These are phyloP conservation scores for Smithsoniella earleae DNA, from an alignment of 163 green algal species.

Conservation along the genomic window DNA sequence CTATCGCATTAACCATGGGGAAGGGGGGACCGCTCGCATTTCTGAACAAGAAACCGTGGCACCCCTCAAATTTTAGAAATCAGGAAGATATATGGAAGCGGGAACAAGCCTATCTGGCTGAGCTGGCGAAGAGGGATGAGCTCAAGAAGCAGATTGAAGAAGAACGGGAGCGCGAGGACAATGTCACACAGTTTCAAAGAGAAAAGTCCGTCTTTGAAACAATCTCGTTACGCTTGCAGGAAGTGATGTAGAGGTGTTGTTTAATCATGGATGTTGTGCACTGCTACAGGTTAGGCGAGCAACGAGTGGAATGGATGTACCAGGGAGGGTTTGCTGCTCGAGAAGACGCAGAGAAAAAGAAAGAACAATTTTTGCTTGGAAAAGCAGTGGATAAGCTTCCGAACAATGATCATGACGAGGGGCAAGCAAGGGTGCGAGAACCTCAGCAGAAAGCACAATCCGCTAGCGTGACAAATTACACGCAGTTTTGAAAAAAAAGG, in stretches of 20 bases:
- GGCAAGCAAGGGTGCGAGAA: neutral
- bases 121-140: conserved; percentile 68
- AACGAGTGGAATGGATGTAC: conserved; percentile 89
- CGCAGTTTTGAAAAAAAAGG: neutral
- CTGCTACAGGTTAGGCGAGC: conserved; percentile 50
- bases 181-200: conserved; percentile 24
- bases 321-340: conserved; percentile 59
- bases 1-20: too few relatives aligned
- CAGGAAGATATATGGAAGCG: conserved; percentile 81
- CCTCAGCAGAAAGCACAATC: neutral
- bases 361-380: conserved; percentile 52
- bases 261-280: neutral
- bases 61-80: conserved; percentile 65
- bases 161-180: conserved; percentile 63
- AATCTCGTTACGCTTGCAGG: conserved; percentile 8
- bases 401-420: conserved; percentile 3
- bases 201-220: neutral
- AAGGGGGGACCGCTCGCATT: conserved; percentile 60
- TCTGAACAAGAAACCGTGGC: conserved; percentile 74
- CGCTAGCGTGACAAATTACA: neutral
- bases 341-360: conserved; percentile 60
- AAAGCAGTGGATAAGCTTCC: conserved; percentile 43
- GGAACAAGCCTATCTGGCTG: conserved; percentile 61
- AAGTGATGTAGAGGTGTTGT: neutral
- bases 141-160: conserved; percentile 72